Conservation (phyloP, 768 basidiomycete genomes). For the Asterophora lycoperdoides region DNA sequence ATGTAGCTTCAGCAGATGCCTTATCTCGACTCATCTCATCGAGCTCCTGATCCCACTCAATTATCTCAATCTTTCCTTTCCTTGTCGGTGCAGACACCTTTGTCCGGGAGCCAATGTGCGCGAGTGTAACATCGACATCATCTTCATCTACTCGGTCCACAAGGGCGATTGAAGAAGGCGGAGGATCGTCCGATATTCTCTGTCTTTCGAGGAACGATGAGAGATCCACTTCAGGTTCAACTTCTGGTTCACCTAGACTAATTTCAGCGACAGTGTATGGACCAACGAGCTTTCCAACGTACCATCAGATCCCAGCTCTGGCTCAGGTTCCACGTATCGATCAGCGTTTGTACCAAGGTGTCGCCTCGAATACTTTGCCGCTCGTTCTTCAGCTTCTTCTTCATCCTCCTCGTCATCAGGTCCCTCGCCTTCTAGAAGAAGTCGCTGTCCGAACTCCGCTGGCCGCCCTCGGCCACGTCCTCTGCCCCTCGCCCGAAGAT, state of each 20-base stretch:
- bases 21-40: slow-evolving; percentile 69
- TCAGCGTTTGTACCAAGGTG: slow-evolving; percentile 67
- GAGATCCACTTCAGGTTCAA: slow-evolving; percentile 72
- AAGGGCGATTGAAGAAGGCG: slow-evolving; percentile 21
- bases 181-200: slow-evolving; percentile 37
- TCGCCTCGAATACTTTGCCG: slow-evolving; percentile 50
- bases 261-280: background rate
- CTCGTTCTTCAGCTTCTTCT: slow-evolving; percentile 46
- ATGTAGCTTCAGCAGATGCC: slow-evolving; percentile 65
- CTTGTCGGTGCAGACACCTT: slow-evolving; percentile 26
- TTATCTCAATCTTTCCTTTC: slow-evolving; percentile 61
- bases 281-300: slow-evolving; percentile 13
- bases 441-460: slow-evolving; percentile 36
- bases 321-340: slow-evolving; percentile 68
- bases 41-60: slow-evolving; percentile 66
- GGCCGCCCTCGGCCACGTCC: slow-evolving; percentile 43
- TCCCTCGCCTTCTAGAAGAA: slow-evolving; percentile 32
- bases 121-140: slow-evolving; percentile 57
- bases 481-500: slow-evolving; percentile 16
- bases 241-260: slow-evolving; percentile 54
- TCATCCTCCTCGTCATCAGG: slow-evolving; percentile 40
- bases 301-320: slow-evolving; percentile 72
- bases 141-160: slow-evolving; percentile 39
- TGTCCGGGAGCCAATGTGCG: slow-evolving; percentile 41
- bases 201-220: slow-evolving; percentile 64